Base-by-base conservation (phyloP, 345 rosid species). In the Gossypioides kirkii region DNA sequence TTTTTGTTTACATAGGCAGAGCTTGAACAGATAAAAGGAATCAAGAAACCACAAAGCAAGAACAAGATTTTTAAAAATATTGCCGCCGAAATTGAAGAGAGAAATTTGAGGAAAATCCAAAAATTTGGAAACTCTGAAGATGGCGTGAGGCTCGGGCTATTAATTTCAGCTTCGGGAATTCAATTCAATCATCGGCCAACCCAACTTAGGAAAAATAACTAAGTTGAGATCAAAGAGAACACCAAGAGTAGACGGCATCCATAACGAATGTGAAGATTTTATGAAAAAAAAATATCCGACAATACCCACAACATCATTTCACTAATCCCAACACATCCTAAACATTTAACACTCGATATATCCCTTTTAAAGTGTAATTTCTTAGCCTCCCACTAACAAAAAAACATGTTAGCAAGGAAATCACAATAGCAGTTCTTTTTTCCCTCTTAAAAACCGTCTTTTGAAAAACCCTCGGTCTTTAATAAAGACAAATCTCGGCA, bases 401-500 rank as follows among this genome's bases (percentile, higher is more conserved):
- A 42, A 23, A 67, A 17, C 72, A 16, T 32, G n/a, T 53, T 61
- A 26, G 70, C 50, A 3, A 49, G 38, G 43, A 73, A n/a, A 8
- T 38, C 61, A 22, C 25, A 14, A 16, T 16, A 22, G 28, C 62
- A 32, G 73, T 72, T 54, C 38, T 26, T 36, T 23, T 54, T 20
- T 17, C 38, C 38, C 56, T 52, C 55, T n/a, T 6, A 52, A 52
- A 49, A 50, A 52, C 10, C 56, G 22, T n/a, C 23, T n/a, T 52
- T 54, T 25, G 20, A 28, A 22, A 61, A 76, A 77, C 13, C 72
- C 17, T 23, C 52, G 10, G 76, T 46, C 71, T 56, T 46, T 0
- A 60, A 53, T 49, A 70, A 66, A 67, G 49, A 73, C 61, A 74
- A 74, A 71, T 66, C 62, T 38, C 18, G 69, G 75, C 18, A 42